A percentile compares a stretch with the other conserved stretches of the same genome.
phyloP scores from a whole-genome alignment of 148 eudicot genomes.

The Rhododendron henanense region DNA sequence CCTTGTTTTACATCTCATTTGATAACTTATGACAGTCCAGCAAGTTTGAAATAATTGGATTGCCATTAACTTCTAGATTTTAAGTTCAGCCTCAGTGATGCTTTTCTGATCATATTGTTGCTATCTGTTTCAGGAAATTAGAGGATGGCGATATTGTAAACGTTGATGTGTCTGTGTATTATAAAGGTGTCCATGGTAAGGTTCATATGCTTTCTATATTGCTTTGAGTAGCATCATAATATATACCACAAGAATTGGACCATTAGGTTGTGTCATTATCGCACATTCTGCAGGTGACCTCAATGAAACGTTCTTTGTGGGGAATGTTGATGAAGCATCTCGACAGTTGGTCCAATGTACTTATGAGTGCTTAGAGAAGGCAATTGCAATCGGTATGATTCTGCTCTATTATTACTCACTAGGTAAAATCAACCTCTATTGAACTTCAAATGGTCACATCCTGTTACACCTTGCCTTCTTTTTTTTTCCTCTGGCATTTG shows the following conservation, averaged over 20 bases:
- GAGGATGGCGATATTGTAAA: constrained; percentile 99
- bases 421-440: neutral
- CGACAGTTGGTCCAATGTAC: constrained; percentile 76
- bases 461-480: neutral
- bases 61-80: neutral
- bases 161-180: constrained; percentile 88
- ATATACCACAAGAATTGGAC: neutral
- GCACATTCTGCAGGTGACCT: constrained; percentile 67
- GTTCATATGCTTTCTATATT: neutral
- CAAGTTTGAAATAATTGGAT: neutral
- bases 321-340: constrained; percentile 92
- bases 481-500: neutral
- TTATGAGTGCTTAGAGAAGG: constrained; percentile 97
- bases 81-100: neutral
- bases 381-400: constrained; percentile 75
- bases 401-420: neutral
- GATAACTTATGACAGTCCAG: neutral
- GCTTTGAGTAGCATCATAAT: neutral
- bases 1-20: neutral
- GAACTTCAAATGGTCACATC: neutral
- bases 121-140: constrained; percentile 60
- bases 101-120: constrained; percentile 6
- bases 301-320: constrained; percentile 96
- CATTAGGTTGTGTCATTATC: constrained; percentile 11
- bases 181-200: constrained; percentile 97